Evolutionary conservation across 805 yeast genomes (phyloP).

Genomic region (Komagataella kurtzmanii): DNA sequence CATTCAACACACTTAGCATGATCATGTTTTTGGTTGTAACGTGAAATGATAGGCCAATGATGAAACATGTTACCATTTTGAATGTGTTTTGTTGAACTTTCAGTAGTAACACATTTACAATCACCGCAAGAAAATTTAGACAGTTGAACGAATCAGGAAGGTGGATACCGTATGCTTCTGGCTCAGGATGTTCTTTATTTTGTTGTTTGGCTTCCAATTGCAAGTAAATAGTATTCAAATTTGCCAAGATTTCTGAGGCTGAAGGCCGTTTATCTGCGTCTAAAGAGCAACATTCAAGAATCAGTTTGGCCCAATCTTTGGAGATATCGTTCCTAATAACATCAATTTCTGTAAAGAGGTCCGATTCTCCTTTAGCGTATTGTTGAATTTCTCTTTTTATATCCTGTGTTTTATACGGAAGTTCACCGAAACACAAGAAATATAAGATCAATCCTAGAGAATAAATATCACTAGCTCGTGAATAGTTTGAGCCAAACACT

Average conservation of each 20-base stretch:
- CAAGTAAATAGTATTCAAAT: constrained; percentile 9
- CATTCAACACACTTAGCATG: neutral
- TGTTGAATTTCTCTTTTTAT: constrained; percentile 13
- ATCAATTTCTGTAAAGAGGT: constrained; percentile 11
- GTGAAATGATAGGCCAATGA: neutral
- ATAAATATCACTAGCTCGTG: constrained; percentile 65
- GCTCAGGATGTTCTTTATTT: constrained; percentile 5
- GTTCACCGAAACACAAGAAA: constrained; percentile 53
- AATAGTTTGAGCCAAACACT: constrained; percentile 47
- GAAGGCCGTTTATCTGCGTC: constrained; percentile 26
- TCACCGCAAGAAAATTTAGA: neutral
- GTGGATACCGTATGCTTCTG: constrained; percentile 1
- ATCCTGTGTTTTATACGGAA: constrained; percentile 39
- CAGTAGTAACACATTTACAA: neutral
- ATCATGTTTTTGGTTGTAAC: neutral
- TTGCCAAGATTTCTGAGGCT: constrained; percentile 23
- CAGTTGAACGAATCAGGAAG: constrained; percentile 11
- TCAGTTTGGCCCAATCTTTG: constrained; percentile 18
- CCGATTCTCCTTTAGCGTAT: constrained; percentile 1
- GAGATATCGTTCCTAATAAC: constrained; percentile 18
- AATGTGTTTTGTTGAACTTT: neutral
- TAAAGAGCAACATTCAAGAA: constrained; percentile 10
- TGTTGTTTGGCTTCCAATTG: constrained; percentile 2
- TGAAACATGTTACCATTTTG: neutral
- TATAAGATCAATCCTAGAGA: constrained; percentile 77